Evolutionary conservation across 2,329 filamentous ascomycete genomes (phyloP), one percentile per base, ranked within the genome.

Genomic region (Alternaria longipes): DNA sequence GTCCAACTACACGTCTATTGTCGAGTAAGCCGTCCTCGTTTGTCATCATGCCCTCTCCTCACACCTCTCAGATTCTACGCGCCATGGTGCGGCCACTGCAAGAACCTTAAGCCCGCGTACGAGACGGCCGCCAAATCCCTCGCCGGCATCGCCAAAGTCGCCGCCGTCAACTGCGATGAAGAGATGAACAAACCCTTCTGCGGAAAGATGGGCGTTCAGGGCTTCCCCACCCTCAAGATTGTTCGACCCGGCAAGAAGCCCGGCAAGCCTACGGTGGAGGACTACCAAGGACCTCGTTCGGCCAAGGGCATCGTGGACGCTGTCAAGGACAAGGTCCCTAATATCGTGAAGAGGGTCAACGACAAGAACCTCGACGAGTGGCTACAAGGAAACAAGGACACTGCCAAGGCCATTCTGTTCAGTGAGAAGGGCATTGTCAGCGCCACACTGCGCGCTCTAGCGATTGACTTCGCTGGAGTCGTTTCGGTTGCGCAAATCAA

Each of bases 1-100:
- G 75, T 97, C 93, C 28, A 97, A 97, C 77, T 85, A 98, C 80
- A 96, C 93, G 42, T 93, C 93, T 54, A 94, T 97, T 86, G 74
- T 80, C 59, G 79, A 81, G 79, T 80, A 74, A 73, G 78, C 53
- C 45, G 5, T 40, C 42, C 6, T 30, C 41, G 45, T 30, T 50
- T 28, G 9, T 46, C 32, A 38, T 52, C 52, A 36, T 24, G 8
- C 20, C 24, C 41, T 26, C 28, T 41, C 36, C 59, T 67, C 38
- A 69, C 55, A 32, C 54, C 38, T 67, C 89, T 11, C 85, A 92
- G 94, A 81, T 98, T 98, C 85, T 98, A 97, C 75, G 94, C 94
- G 8, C 94, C 94, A 24, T 98, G 94, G 94, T 98, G 95, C 74
- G 95, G 94, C 42, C 95, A 98, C 82, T 99, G 95, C 83, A 87